These are phyloP conservation scores for Chaetomium sp. DNA, from an alignment of 2,329 filamentous ascomycete species.

Conservation along the genomic window DNA sequence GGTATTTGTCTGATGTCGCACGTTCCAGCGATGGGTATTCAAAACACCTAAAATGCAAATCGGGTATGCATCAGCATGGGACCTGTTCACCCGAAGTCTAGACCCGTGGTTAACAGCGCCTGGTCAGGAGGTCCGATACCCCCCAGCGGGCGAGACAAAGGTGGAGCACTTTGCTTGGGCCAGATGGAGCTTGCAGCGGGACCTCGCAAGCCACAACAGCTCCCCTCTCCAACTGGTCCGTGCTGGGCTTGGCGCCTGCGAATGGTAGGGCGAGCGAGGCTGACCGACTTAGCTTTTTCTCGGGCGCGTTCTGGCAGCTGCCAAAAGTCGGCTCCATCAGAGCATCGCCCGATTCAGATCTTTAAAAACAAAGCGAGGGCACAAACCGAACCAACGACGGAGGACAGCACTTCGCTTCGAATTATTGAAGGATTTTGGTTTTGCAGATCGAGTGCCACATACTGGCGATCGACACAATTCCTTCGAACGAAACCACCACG, in stretches of 20 bases:
- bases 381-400: neutral
- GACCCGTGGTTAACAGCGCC: conserved; percentile 4
- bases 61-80: conserved; percentile 9
- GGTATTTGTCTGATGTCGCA: neutral
- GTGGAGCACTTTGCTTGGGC: conserved; percentile 11
- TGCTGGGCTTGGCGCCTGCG: conserved; percentile 10
- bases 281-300: conserved; percentile 28
- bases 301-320: conserved; percentile 27
- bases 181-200: conserved; percentile 4
- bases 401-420: neutral
- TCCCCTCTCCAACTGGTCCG: neutral
- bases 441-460: neutral
- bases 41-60: conserved; percentile 1
- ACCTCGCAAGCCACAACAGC: conserved; percentile 22
- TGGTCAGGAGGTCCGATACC: conserved; percentile 6
- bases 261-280: conserved; percentile 25
- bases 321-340: conserved; percentile 19
- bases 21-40: neutral
- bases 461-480: conserved; percentile 9
- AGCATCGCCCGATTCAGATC: neutral
- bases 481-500: conserved; percentile 2
- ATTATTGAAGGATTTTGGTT: neutral
- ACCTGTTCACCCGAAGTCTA: conserved; percentile 8
- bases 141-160: neutral
- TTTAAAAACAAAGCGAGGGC: conserved; percentile 9